Evolutionary conservation across 345 rosid genomes (phyloP), one percentile per base, ranked within the genome.

Genomic region (Excoecaria cochinchinensis): DNA sequence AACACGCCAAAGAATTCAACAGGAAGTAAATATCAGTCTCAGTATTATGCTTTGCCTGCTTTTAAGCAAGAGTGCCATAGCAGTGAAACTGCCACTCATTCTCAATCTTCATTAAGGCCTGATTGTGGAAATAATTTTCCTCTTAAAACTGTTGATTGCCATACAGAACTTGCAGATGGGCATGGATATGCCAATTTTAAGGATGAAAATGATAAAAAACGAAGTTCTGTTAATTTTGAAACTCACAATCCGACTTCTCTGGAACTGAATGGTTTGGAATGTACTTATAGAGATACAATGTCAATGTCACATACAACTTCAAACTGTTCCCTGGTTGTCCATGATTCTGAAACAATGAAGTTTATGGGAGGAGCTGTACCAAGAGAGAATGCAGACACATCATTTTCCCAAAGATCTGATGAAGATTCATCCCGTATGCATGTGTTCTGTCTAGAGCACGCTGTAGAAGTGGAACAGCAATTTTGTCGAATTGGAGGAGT

Each of bases 401-500:
- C 86, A 5, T 83, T 80, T 82, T 52, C 84, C 79, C 88, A 81
- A 42, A 84, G 78, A 77, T 86, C 85, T 70, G 86, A 89, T 78
- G 93, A 90, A 60, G 97, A 91, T 82, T 89, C 97, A 75, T 93
- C 90, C 74, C 90, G 89, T 56, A 58, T 89, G 87, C 97, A 95
- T 73, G 88, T 95, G 55, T 95, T 95, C 84, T 95, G 99, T 85
- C 98, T 95, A 72, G 92, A 95, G 88, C 98, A 95, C 82, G 99
- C 99, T 77, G 82, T 90, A 22, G 97, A 93, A 84, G 92, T 91
- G 63, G 97, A 93, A 76, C 87, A 95, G 82, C 95, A 79, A 82
- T 91, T 95, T 67, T 86, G 82, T 40, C 82, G 81, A 69, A 84
- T 90, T n/a, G 97, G 99, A 76, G 99, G 98, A 52, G 93, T 85